Conservation (phyloP, 495 filamentous ascomycete species). For the Cetradonia linearis region DNA sequence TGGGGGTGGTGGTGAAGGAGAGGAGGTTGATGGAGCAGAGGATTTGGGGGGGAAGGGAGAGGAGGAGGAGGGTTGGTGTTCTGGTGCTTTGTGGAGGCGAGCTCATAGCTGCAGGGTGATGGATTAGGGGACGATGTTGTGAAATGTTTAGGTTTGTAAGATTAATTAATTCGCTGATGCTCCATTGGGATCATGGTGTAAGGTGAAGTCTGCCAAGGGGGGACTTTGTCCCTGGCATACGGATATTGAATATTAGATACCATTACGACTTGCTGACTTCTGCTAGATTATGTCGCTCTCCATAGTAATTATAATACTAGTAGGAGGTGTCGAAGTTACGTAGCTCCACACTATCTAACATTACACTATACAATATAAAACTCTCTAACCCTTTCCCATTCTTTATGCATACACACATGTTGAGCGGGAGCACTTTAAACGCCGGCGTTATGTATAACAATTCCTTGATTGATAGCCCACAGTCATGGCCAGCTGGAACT, state of each 20-base stretch:
- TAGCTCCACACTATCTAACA: neutral
- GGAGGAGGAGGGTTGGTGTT: constrained; percentile 38
- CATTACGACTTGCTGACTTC: neutral
- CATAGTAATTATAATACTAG: neutral
- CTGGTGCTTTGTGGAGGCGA: neutral
- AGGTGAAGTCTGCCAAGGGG: neutral
- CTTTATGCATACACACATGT: neutral
- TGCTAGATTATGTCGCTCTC: neutral
- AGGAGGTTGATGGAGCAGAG: constrained; percentile 45
- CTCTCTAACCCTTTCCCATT: neutral
- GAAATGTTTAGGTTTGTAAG: neutral
- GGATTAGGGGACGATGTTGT: neutral
- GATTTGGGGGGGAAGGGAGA: constrained; percentile 41
- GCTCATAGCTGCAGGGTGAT: too few species aligned
- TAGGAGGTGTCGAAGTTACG: too few species aligned
- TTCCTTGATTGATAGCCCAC: too few species aligned
- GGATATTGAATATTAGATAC: neutral
- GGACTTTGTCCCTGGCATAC: neutral
- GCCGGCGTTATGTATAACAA: neutral
- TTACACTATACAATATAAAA: neutral
- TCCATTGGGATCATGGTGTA: neutral
- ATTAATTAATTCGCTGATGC: neutral
- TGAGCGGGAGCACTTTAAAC: neutral
- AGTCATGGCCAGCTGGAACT: too few species aligned
- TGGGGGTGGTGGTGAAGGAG: constrained; percentile 43